phyloP scores from a whole-genome alignment of 2,329 filamentous ascomycete species.

The Dactylellina drechsleri region DNA sequence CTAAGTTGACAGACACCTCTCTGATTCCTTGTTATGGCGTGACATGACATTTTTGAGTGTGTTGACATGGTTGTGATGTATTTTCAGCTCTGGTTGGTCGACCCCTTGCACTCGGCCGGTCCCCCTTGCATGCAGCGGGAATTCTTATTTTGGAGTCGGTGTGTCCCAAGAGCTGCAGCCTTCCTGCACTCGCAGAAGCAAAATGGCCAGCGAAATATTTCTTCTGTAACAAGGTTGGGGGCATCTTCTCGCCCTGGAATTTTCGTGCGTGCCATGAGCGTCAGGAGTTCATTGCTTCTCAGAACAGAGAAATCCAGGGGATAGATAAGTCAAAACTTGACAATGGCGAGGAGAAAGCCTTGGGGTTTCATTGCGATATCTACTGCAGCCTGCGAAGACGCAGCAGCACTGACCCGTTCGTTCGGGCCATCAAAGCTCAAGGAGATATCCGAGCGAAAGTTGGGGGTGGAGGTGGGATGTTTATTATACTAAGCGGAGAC shows the following conservation, averaged over 20 bases:
- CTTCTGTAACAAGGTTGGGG: constrained; percentile 29
- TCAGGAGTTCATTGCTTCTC: constrained; percentile 6
- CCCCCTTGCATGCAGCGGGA: constrained; percentile 50
- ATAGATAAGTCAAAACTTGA: not conserved
- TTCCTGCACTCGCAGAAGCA: constrained; percentile 24
- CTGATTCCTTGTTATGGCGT: constrained; percentile 16
- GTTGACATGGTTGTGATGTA: constrained; percentile 32
- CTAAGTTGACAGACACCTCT: constrained; percentile 18
- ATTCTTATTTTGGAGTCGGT: constrained; percentile 21
- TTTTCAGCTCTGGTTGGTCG: constrained; percentile 33
- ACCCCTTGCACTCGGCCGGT: constrained; percentile 34
- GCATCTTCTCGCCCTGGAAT: constrained; percentile 18
- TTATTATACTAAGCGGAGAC: constrained; percentile 2
- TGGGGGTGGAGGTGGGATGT: constrained; percentile 30
- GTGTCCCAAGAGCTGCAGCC: constrained; percentile 42
- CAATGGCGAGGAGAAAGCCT: not conserved
- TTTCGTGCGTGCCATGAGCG: not conserved
- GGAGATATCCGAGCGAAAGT: constrained; percentile 36
- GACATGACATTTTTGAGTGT: constrained; percentile 35
- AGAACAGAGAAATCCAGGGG: constrained; percentile 16
- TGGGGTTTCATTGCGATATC: constrained; percentile 24
- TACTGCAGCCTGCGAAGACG: constrained; percentile 17
- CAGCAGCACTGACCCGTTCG: constrained; percentile 30
- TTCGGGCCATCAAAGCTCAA: constrained; percentile 8
- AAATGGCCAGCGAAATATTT: constrained; percentile 10